Base-by-base conservation (phyloP, 2,329 filamentous ascomycete species). In the Pseudocercospora pini-densiflorae region DNA sequence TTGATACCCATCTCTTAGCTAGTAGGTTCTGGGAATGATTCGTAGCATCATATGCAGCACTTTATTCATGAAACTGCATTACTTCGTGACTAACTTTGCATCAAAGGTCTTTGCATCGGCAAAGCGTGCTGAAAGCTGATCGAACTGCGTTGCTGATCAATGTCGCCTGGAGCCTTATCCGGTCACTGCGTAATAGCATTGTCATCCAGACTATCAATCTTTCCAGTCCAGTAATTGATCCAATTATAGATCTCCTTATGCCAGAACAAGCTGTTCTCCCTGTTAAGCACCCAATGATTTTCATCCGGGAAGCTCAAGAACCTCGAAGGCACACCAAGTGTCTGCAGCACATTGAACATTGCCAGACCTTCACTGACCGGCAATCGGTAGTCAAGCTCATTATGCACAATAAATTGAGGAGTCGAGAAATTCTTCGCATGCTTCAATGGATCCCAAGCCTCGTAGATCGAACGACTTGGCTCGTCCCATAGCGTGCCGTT, bases 401-500 rank as follows among this genome's bases (percentile, higher is more conserved):
- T 73, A 54, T 72, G 70, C n/a, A 73, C 65, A 53, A 71, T 61
- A 59, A 72, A 71, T 10, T 69, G 57, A 3, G 71, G 71, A 5
- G 71, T 72, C 21, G 69, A 70, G 61, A 69, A 71, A 61, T 71
- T 72, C 10, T 62, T 68, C 4, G 69, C 70, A 55, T 73, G 66
- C 5, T 65, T 57, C 31, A 73, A 47, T 9, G 71, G 71, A 55
- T 72, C 70, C 55, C 66, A 71, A n/a, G 57, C 65, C 5, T 62
- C 63, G 61, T 70, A 72, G 10, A 65, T 59, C 29, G 53, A 40
- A 27, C 71, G 62, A 57, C 63, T 51, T 2, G 60, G 57, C 19
- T 79, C 76, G 54, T 84, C 79, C 83, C 84, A 86, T 55, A 83
- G 76, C 0, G 80, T 78, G 2, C 84, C 84, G 62, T 81, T 79